Conservation (phyloP, 441 rosid genomes). For the Croton laevigatus region DNA sequence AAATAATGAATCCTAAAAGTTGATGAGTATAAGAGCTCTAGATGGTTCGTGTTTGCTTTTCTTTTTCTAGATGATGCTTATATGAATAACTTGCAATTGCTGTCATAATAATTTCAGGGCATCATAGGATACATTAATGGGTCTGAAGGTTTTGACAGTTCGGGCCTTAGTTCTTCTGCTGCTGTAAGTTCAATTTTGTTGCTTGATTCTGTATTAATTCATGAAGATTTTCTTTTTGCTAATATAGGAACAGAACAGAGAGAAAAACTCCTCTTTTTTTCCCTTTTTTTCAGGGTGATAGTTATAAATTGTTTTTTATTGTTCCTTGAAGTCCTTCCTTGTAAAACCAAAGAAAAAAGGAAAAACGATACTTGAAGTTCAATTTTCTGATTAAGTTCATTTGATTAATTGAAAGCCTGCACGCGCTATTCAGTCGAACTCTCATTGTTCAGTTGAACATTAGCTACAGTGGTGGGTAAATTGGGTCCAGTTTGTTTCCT, state of each 20-base stretch:
- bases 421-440: neutral
- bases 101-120: slow-evolving; percentile 56
- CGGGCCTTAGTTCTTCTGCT: slow-evolving; percentile 98
- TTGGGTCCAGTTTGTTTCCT: neutral
- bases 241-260: neutral
- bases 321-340: too few relatives aligned
- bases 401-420: neutral
- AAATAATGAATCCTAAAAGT: neutral
- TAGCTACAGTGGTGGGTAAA: neutral
- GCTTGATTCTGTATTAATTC: slow-evolving; percentile 12
- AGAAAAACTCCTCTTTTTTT: neutral
- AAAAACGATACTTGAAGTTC: neutral
- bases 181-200: slow-evolving; percentile 61
- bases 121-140: slow-evolving; percentile 83
- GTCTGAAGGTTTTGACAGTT: slow-evolving; percentile 82
- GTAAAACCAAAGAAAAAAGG: neutral
- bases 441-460: neutral
- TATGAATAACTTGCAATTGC: slow-evolving; percentile 20
- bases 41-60: neutral
- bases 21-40: neutral
- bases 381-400: slow-evolving; percentile 4
- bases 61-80: neutral
- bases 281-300: neutral
- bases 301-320: neutral
- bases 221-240: neutral